These are phyloP conservation scores for Eutrema salsugineum DNA, from an alignment of 441 rosid species.

Conservation along the genomic window DNA sequence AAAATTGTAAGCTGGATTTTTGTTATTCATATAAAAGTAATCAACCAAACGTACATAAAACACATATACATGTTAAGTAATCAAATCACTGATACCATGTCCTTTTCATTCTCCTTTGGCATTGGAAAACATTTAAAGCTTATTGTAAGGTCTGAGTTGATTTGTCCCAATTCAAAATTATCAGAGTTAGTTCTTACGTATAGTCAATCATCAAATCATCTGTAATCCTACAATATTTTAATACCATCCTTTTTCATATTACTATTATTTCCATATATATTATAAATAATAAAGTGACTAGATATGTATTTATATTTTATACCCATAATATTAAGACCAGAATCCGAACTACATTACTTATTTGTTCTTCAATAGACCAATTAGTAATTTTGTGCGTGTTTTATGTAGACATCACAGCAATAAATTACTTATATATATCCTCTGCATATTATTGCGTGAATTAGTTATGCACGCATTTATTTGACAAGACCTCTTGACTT, in stretches of 20 bases:
- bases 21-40: not conserved
- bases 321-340: not conserved
- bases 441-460: not conserved
- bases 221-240: not conserved
- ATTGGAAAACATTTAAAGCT: not conserved
- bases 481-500: constrained; percentile 14
- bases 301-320: not conserved
- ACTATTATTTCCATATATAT: not conserved
- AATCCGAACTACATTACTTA: not conserved
- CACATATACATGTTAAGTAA: not conserved
- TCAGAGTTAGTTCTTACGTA: constrained; percentile 15
- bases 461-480: constrained; percentile 23
- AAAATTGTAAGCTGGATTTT: not conserved
- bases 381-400: too few relatives aligned
- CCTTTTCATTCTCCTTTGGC: constrained; percentile 13
- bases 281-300: not conserved
- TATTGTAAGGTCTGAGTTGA: constrained; percentile 4
- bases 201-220: constrained; percentile 17
- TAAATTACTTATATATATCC: too few relatives aligned
- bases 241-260: not conserved
- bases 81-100: not conserved
- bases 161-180: constrained; percentile 6
- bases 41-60: not conserved
- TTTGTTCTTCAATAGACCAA: not conserved
- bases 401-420: too few relatives aligned